Base-by-base conservation (phyloP, 345 rosid species). In the Theobroma cacao region DNA sequence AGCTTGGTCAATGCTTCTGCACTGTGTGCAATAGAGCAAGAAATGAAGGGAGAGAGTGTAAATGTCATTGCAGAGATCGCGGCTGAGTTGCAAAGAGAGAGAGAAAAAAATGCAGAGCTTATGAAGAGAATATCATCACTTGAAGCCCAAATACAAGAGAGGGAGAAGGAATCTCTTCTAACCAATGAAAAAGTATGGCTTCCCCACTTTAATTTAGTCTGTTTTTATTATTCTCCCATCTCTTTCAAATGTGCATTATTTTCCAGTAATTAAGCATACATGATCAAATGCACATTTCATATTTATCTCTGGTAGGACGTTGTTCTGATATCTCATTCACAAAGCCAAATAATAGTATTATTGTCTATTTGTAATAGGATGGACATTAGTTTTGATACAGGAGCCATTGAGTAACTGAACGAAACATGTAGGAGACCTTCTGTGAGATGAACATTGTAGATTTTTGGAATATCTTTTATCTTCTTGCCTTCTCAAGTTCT, bases 111-210 rank as follows among this genome's bases (percentile, higher is more conserved):
- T 80, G 84, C 85, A 1, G 81, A 80, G 77, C 89, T 89, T 30
- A 53, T 81, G 87, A 80, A 87, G 83, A 87, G 87, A 78, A 86
- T 89, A 83, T 85, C 87, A 58, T 77, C 63, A 5, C 91, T 89
- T 64, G 91, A 89, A 81, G 86, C 91, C 56, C 86, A 79, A 64
- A 77, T 84, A 60, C 86, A 81, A 50, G 82, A 72, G 33, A 83
- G 82, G 62, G 67, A 82, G 33, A 81, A 79, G 59, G 74, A 80
- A 9, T 45, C 82, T 67, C 75, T 75, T 75, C 61, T 40, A 52
- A 63, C 26, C 13, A 72, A 83, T 75, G 74, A 50, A 55, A 78
- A 77, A 72, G 89, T 83, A 87, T 28, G 82, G 45, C 74, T 72
- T 74, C 34, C 66, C 66, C 47, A 26, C 20, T 68, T 31, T 77